These are phyloP conservation scores for Cucurbita pepo DNA, from an alignment of 306 rosid genomes.

Conservation along the genomic window DNA sequence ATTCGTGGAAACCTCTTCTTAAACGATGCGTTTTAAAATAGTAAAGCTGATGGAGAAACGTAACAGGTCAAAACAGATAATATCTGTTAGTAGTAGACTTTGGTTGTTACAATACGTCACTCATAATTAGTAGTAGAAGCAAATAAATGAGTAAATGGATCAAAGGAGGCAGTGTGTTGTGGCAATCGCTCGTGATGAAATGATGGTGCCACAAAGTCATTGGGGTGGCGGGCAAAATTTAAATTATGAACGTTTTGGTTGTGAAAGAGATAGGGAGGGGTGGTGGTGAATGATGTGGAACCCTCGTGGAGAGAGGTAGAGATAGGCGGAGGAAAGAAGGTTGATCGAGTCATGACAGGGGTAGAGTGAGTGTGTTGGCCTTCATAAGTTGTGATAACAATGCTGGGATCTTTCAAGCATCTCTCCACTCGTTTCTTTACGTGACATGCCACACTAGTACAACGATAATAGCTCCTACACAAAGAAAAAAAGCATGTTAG, in stretches of 20 bases:
- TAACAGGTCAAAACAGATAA: too few relatives aligned
- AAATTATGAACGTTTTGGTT: not conserved
- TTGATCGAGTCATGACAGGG: slow-evolving; percentile 49
- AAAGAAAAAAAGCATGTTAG: too few relatives aligned
- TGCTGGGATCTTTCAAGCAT: slow-evolving; percentile 52
- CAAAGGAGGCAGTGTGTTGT: not conserved
- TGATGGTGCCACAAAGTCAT: not conserved
- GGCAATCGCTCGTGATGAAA: slow-evolving; percentile 22
- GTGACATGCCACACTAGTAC: slow-evolving; percentile 71
- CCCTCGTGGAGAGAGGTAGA: slow-evolving; percentile 8
- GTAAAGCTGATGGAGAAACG: too few relatives aligned
- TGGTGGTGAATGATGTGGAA: slow-evolving; percentile 15
- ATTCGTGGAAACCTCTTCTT: too few relatives aligned
- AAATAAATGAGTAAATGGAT: slow-evolving; percentile 8
- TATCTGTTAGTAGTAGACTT: too few relatives aligned
- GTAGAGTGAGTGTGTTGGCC: slow-evolving; percentile 78
- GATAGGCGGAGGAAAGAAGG: slow-evolving; percentile 14
- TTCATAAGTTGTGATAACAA: slow-evolving; percentile 85
- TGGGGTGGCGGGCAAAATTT: slow-evolving; percentile 5
- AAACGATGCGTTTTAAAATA: too few relatives aligned
- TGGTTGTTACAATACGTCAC: too few relatives aligned
- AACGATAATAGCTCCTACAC: slow-evolving; percentile 85
- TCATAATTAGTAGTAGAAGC: slow-evolving; percentile 13
- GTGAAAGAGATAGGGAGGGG: slow-evolving; percentile 5
- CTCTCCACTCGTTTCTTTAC: slow-evolving; percentile 92